Evolutionary conservation across 768 basidiomycete species (phyloP).

Genomic region (Agrocybe praecox): DNA sequence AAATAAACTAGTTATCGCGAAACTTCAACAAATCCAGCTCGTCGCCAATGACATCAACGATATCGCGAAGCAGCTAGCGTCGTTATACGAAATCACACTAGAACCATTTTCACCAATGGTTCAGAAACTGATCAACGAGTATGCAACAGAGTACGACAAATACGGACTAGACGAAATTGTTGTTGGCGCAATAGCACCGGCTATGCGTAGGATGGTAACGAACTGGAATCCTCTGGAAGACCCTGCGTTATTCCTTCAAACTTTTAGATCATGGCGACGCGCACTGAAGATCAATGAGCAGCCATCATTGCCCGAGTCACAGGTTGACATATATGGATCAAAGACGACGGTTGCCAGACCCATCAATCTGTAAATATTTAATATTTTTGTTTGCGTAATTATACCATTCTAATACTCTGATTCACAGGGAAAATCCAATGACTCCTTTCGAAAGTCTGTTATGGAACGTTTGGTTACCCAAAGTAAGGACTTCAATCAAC

Average conservation of each 20-base stretch:
- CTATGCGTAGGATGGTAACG: constrained; percentile 71
- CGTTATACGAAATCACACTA: constrained; percentile 70
- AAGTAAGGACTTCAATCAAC: constrained; percentile 90
- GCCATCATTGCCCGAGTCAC: constrained; percentile 38
- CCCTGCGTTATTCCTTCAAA: constrained; percentile 64
- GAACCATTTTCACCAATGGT: constrained; percentile 75
- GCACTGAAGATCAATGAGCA: constrained; percentile 65
- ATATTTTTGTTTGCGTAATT: background rate
- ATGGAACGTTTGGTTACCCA: constrained; percentile 96
- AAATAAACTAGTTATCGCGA: constrained; percentile 62
- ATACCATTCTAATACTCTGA: constrained; percentile 6
- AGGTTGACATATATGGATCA: constrained; percentile 63
- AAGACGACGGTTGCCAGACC: constrained; percentile 31
- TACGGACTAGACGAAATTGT: constrained; percentile 90
- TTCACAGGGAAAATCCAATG: constrained; percentile 69
- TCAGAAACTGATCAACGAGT: constrained; percentile 71
- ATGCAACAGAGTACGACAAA: constrained; percentile 70
- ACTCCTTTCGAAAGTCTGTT: constrained; percentile 93
- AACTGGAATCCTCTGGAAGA: constrained; percentile 85
- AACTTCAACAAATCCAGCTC: constrained; percentile 75
- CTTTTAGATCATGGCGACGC: constrained; percentile 70
- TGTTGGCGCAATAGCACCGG: constrained; percentile 88
- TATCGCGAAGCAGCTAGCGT: constrained; percentile 64
- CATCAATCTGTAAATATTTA: constrained; percentile 39
- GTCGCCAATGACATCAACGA: constrained; percentile 72